A percentile compares a stretch with the other conserved stretches of the same genome.
Conservation (phyloP, 2,329 filamentous ascomycete genomes). For the Fusarium humuli region DNA sequence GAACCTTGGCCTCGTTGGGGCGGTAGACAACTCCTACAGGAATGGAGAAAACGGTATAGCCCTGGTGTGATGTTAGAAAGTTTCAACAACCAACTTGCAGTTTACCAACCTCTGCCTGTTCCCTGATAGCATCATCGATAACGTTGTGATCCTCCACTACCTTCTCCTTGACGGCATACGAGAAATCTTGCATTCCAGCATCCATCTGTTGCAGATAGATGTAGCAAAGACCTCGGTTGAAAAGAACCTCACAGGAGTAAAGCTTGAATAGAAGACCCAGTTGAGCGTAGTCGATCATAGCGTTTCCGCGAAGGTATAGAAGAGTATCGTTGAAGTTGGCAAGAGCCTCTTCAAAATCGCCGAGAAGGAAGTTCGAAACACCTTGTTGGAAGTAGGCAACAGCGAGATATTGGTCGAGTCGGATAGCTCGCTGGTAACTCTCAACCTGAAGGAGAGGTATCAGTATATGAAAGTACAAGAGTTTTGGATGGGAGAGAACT, state of each 20-base stretch:
- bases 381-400: conserved; percentile 99
- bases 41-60: conserved; percentile 98
- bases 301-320: conserved; percentile 93
- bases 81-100: too few relatives aligned
- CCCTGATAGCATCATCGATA: conserved; percentile 95
- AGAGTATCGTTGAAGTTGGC: conserved; percentile 99
- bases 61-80: conserved; percentile 64
- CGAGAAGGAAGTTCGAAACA: conserved; percentile 96
- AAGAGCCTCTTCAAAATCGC: conserved; percentile 96
- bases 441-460: conserved; percentile 73
- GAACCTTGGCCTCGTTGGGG: conserved; percentile 97
- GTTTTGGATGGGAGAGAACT: conserved; percentile 52
- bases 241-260: conserved; percentile 96
- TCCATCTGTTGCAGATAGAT: conserved; percentile 95
- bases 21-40: conserved; percentile 95
- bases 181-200: conserved; percentile 88
- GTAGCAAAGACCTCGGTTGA: conserved; percentile 97
- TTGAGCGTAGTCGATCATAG: conserved; percentile 97
- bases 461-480: conserved; percentile 25
- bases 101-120: conserved; percentile 83
- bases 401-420: conserved; percentile 92
- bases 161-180: conserved; percentile 94
- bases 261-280: conserved; percentile 94
- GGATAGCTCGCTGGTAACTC: conserved; percentile 91
- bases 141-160: conserved; percentile 96